Evolutionary conservation across 768 basidiomycete genomes (phyloP).

Genomic region (Mycena filopes): DNA sequence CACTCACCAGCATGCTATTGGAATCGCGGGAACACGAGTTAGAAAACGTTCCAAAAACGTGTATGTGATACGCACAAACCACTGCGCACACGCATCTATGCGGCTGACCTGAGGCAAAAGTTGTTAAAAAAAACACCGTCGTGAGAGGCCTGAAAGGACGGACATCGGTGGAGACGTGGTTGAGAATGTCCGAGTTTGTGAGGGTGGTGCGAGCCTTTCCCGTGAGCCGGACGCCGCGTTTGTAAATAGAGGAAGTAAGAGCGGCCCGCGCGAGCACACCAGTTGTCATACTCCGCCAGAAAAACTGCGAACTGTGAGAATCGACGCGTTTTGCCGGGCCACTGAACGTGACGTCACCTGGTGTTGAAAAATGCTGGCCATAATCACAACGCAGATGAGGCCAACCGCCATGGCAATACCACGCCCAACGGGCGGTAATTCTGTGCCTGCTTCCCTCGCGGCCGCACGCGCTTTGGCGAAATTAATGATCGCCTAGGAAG

Average conservation of each 20-base stretch:
- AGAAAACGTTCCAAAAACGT: slow-evolving; percentile 11
- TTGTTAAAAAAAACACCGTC: slow-evolving; percentile 1
- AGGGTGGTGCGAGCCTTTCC: slow-evolving; percentile 72
- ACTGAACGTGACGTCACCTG: slow-evolving; percentile 52
- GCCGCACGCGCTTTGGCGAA: slow-evolving; percentile 62
- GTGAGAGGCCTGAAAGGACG: slow-evolving; percentile 36
- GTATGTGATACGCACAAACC: slow-evolving; percentile 64
- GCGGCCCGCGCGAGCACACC: slow-evolving; percentile 74
- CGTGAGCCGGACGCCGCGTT: slow-evolving; percentile 71
- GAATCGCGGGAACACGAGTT: slow-evolving; percentile 7
- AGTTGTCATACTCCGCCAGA: slow-evolving; percentile 74
- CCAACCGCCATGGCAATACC: slow-evolving; percentile 72
- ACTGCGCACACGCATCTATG: slow-evolving; percentile 72
- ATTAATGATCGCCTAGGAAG: slow-evolving; percentile 65
- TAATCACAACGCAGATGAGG: slow-evolving; percentile 59
- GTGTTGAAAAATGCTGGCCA: slow-evolving; percentile 67
- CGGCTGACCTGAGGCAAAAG: slow-evolving; percentile 55
- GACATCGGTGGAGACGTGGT: slow-evolving; percentile 75
- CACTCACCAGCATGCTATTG: slow-evolving; percentile 54
- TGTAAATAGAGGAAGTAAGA: slow-evolving; percentile 77
- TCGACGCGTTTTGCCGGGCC: not conserved
- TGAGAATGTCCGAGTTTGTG: slow-evolving; percentile 69
- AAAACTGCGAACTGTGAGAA: slow-evolving; percentile 56
- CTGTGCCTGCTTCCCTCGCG: slow-evolving; percentile 47
- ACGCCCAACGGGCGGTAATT: slow-evolving; percentile 55